Evolutionary conservation across 2,329 filamentous ascomycete species (phyloP), one percentile per base, ranked within the genome.

Genomic region (Fusarium sulawesiense): DNA sequence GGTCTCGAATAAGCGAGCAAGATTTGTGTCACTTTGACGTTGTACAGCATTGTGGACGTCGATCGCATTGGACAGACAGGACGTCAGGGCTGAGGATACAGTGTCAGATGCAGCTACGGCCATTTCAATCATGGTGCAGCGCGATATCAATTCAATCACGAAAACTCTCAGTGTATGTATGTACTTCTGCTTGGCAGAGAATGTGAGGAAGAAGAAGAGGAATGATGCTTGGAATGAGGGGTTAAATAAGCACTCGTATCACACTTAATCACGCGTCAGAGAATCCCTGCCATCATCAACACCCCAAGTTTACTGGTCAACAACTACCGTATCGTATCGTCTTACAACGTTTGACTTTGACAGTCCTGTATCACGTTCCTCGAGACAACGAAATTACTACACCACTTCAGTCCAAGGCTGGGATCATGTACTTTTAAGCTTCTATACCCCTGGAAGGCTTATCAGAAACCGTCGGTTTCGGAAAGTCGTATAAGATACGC

Each of bases 61-160:
- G 51, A 65, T 40, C 7, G 68, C 67, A 4, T 50, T 51, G 14
- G 60, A 51, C 45, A 78, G 58, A n/a, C 76, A 73, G 20, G n/a
- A 34, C 3, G 53, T 45, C n/a, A 76, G 23, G 23, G 64, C 46
- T 44, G 66, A 64, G 10, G 49, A 53, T 25, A 60, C 29, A 42
- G 34, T 48, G 41, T 55, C 63, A 47, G 30, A 29, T 55, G 51
- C 51, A 46, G 41, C 51, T 71, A 70, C 62, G 30, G 69, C 74
- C 77, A 78, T 78, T 77, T 77, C 77, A 77, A 76, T 78, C 76
- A 37, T 68, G 68, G 71, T 54, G 72, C 50, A 69, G 45, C 18
- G 46, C 21, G 54, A 47, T 37, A 21, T 63, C 40, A 40, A 61
- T 57, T 42, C 13, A 41, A 7, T 56, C 37, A 37, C 34, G 10